These are phyloP conservation scores for Raffaelea ambrosiae DNA, from an alignment of 2,329 filamentous ascomycete genomes.

Conservation along the genomic window DNA sequence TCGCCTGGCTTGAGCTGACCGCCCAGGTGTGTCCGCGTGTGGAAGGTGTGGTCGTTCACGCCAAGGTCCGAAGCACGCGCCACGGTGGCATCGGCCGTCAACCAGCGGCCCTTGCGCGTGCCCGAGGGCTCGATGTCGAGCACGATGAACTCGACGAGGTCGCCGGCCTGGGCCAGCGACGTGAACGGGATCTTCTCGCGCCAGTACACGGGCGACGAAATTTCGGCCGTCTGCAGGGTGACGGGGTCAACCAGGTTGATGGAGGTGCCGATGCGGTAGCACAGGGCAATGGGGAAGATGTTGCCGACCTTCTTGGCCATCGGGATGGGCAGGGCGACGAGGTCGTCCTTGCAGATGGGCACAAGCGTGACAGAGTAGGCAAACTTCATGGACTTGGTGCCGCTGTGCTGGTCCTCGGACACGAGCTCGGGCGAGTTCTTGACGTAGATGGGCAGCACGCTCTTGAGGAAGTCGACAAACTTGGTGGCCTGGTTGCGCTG, in stretches of 20 bases:
- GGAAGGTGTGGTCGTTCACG: conserved; percentile 78
- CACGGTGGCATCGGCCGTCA: conserved; percentile 80
- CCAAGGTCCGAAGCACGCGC: conserved; percentile 82
- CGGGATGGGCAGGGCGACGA: conserved; percentile 86
- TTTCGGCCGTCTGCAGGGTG: conserved; percentile 83
- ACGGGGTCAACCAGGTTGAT: conserved; percentile 84
- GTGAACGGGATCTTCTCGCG: conserved; percentile 63
- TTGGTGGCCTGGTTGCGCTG: conserved; percentile 81
- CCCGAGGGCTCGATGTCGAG: conserved; percentile 86
- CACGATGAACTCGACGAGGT: conserved; percentile 85
- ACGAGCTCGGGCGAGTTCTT: conserved; percentile 59
- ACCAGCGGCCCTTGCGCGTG: conserved; percentile 68
- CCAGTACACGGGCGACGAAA: conserved; percentile 82
- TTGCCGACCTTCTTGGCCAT: conserved; percentile 82
- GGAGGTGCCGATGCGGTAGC: conserved; percentile 79
- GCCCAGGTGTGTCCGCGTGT: conserved; percentile 83
- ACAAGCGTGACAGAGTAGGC: conserved; percentile 82
- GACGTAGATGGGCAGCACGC: conserved; percentile 58
- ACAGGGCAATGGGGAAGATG: conserved; percentile 78
- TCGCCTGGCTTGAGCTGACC: conserved; percentile 80
- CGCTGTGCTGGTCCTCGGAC: conserved; percentile 85
- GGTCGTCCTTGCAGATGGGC: conserved; percentile 93
- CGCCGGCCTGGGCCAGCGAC: conserved; percentile 72
- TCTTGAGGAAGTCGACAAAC: conserved; percentile 68
- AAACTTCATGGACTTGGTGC: conserved; percentile 90